Evolutionary conservation across 73 alveolate species (phyloP).

Genomic region (Breviolum minutum): DNA sequence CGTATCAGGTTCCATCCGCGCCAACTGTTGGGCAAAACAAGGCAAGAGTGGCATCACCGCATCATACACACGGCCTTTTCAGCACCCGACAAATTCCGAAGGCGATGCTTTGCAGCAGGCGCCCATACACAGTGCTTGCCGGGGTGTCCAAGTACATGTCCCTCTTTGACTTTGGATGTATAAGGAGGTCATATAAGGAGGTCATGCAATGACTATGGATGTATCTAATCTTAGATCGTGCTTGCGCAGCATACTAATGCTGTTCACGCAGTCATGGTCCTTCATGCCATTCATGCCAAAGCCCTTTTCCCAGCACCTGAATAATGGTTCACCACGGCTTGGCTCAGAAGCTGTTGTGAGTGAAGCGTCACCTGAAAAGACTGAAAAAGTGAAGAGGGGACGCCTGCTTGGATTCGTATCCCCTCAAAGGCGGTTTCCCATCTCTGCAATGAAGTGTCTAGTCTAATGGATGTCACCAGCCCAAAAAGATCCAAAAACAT

Average conservation of each 20-base stretch:
- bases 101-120: background rate
- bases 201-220: no score
- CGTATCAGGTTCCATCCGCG: constrained; percentile 17
- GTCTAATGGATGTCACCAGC: no score
- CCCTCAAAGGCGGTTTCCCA: no score
- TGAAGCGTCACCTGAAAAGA: background rate
- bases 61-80: constrained; percentile 12
- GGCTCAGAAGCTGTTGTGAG: constrained; percentile 45
- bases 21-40: constrained; percentile 28
- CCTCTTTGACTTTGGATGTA: no score
- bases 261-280: background rate
- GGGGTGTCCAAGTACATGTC: no score
- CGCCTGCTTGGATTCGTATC: no score
- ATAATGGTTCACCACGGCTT: constrained; percentile 25
- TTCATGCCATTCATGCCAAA: background rate
- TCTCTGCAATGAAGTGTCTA: no score
- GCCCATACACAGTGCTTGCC: no score
- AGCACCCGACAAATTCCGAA: background rate
- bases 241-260: no score
- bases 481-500: background rate
- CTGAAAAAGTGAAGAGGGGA: no score
- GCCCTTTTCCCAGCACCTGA: background rate
- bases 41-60: constrained; percentile 50
- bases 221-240: no score
- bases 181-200: no score